Evolutionary conservation across 1,284 basidiomycete genomes (phyloP).

Genomic region (Gastroboletus turbinatus): DNA sequence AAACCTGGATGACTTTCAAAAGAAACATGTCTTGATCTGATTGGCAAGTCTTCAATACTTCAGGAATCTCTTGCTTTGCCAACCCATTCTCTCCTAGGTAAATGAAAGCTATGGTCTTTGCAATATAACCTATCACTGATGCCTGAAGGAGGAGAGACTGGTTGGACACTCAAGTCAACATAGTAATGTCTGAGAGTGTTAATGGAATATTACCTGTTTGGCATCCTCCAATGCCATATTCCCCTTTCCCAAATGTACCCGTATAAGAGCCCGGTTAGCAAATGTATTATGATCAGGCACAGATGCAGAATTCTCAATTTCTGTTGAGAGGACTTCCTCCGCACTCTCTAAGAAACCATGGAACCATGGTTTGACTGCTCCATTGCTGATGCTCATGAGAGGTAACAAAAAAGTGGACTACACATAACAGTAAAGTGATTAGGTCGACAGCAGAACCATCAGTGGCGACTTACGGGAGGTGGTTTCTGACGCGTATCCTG

Average conservation of each 20-base stretch:
- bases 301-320: neutral
- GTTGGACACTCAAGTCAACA: neutral
- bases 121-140: neutral
- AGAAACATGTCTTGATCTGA: neutral
- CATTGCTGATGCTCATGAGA: conserved; percentile 17
- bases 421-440: neutral
- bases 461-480: neutral
- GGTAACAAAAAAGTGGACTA: conserved; percentile 15
- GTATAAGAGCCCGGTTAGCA: conserved; percentile 10
- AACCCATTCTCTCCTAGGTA: neutral
- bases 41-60: neutral
- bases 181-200: neutral
- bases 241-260: neutral
- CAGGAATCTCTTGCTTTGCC: neutral
- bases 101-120: neutral
- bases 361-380: conserved; percentile 16
- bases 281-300: conserved; percentile 4
- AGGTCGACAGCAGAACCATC: neutral
- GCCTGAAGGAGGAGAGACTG: neutral
- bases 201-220: neutral
- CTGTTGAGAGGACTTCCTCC: conserved; percentile 10
- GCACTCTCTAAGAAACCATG: conserved; percentile 10
- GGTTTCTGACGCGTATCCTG: conserved; percentile 4
- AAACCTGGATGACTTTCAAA: neutral
- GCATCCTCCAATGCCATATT: neutral